phyloP scores from a whole-genome alignment of 371 early-diverging fungal species.

The Circinella umbellata region DNA sequence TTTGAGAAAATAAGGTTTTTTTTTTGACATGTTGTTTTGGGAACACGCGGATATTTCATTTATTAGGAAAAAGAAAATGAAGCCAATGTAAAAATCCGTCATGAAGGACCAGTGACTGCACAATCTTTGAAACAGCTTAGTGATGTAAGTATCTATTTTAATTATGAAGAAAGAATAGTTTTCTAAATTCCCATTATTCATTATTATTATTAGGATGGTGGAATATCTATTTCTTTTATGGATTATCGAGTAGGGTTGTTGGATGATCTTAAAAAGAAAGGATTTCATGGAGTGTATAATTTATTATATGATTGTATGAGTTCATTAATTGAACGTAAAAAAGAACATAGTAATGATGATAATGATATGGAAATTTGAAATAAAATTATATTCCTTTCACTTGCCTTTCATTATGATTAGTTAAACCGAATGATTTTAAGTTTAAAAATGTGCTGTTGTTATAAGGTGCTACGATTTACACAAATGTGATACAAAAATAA shows the following conservation, averaged over 20 bases:
- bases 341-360: not conserved
- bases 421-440: not conserved
- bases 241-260: slow-evolving; percentile 58
- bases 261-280: slow-evolving; percentile 43
- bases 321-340: slow-evolving; percentile 32
- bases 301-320: slow-evolving; percentile 54
- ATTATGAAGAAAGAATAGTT: no score
- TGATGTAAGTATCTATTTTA: no score
- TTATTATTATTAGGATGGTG: slow-evolving; percentile 32
- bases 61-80: slow-evolving; percentile 20
- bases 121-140: slow-evolving; percentile 20
- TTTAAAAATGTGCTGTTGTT: no score
- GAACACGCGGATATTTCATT: not conserved
- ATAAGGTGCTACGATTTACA: no score
- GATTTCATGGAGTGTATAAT: slow-evolving; percentile 52
- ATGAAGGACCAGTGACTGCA: slow-evolving; percentile 32
- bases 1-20: no score
- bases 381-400: no score
- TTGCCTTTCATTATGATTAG: not conserved
- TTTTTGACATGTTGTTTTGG: slow-evolving; percentile 11
- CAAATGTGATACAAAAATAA: no score
- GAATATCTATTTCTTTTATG: slow-evolving; percentile 38
- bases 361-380: slow-evolving; percentile 4
- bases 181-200: no score
- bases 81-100: slow-evolving; percentile 3